Percentiles rank a stretch among this genome's conserved stretches.
Conservation (phyloP, 441 rosid genomes). For the Eutrema salsugineum region DNA sequence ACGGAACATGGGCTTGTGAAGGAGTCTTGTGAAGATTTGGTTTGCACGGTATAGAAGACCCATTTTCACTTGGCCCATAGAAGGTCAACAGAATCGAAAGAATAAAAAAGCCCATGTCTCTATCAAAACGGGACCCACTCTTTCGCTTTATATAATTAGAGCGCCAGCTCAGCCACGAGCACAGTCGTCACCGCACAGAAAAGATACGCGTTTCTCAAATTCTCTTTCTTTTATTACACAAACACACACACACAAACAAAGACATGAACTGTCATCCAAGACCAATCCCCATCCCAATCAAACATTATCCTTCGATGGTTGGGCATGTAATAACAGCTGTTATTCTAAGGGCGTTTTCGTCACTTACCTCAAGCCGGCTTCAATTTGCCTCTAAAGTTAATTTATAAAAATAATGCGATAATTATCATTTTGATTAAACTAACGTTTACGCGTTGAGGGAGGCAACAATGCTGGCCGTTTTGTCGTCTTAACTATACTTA, state of each 20-base stretch:
- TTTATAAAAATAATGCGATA: not conserved
- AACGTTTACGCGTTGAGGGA: constrained; percentile 30
- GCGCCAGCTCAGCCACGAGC: constrained; percentile 27
- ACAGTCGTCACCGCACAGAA: not conserved
- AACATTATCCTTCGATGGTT: constrained; percentile 19
- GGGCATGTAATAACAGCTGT: constrained; percentile 19
- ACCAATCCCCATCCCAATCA: not conserved
- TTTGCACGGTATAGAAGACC: not conserved
- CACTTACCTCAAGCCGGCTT: constrained; percentile 11
- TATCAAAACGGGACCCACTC: not conserved
- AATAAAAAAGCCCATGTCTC: not conserved
- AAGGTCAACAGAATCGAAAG: not conserved
- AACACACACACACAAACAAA: no score
- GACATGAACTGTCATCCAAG: constrained; percentile 19
- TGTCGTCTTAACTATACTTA: constrained; percentile 18
- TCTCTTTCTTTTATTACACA: not conserved
- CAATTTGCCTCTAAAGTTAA: not conserved
- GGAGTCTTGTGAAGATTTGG: no score
- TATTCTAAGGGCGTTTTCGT: not conserved
- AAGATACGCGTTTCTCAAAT: constrained; percentile 7
- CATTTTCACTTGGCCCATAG: not conserved
- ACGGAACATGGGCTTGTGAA: no score
- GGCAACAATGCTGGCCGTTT: constrained; percentile 32
- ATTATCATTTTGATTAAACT: not conserved
- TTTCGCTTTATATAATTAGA: not conserved